Percentiles rank a stretch among this genome's conserved stretches.
Evolutionary conservation across 2,329 filamentous ascomycete species (phyloP).

Genomic region (Septoria linicola): DNA sequence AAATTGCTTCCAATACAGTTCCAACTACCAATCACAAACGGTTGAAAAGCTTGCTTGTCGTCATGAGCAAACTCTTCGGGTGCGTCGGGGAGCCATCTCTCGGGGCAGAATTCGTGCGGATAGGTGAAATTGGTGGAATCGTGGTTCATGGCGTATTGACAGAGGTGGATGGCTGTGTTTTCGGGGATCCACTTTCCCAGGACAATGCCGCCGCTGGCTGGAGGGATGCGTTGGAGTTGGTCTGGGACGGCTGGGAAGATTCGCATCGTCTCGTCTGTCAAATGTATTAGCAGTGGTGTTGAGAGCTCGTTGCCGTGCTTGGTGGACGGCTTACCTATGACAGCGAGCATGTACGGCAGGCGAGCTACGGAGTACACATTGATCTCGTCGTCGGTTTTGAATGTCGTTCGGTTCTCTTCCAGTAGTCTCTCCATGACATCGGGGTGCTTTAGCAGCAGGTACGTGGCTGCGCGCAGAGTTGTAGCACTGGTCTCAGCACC

Average conservation of each 20-base stretch:
- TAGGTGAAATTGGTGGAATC: slow-evolving; percentile 18
- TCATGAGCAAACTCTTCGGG: slow-evolving; percentile 34
- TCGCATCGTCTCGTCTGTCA: slow-evolving; percentile 46
- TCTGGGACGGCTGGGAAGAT: slow-evolving; percentile 46
- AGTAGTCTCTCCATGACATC: slow-evolving; percentile 40
- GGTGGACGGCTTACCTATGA: slow-evolving; percentile 13
- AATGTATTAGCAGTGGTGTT: too few species aligned
- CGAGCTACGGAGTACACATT: slow-evolving; percentile 24
- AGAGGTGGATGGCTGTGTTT: slow-evolving; percentile 8
- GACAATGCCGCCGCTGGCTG: slow-evolving; percentile 28
- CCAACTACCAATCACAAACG: slow-evolving; percentile 37
- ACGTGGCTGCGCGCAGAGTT: slow-evolving; percentile 30
- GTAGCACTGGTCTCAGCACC: slow-evolving; percentile 39
- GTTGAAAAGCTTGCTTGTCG: slow-evolving; percentile 32
- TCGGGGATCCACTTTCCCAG: slow-evolving; percentile 29
- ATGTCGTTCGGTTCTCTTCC: slow-evolving; percentile 44
- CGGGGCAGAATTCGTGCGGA: slow-evolving; percentile 30
- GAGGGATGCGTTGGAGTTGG: slow-evolving; percentile 27
- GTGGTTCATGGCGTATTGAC: slow-evolving; percentile 9
- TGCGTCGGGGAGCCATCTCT: slow-evolving; percentile 40
- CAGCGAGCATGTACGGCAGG: slow-evolving; percentile 44
- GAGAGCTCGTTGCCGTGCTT: too few species aligned
- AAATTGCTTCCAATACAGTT: slow-evolving; percentile 29
- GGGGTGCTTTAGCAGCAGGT: slow-evolving; percentile 28
- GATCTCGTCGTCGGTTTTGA: slow-evolving; percentile 36